Conservation (phyloP, 805 yeast genomes). For the Schizosaccharomyces osmophilus region DNA sequence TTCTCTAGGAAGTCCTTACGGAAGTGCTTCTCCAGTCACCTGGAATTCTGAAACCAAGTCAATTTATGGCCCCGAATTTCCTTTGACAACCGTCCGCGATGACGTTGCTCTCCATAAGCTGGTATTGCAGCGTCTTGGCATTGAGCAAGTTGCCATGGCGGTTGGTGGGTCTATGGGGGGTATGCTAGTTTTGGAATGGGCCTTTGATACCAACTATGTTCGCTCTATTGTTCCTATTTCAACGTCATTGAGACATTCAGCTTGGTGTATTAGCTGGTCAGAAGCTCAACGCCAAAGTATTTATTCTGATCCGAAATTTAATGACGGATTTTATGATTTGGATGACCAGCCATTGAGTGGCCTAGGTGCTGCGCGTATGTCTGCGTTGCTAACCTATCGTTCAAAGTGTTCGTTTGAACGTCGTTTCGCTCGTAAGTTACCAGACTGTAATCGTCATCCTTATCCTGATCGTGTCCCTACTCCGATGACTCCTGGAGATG, state of each 20-base stretch:
- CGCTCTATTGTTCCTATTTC: slow-evolving; percentile 59
- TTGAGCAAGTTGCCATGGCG: slow-evolving; percentile 56
- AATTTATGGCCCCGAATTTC: slow-evolving; percentile 83
- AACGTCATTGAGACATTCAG: slow-evolving; percentile 80
- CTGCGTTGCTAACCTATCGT: slow-evolving; percentile 78
- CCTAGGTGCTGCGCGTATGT: slow-evolving; percentile 89
- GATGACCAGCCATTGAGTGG: slow-evolving; percentile 67
- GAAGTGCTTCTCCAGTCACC: slow-evolving; percentile 77
- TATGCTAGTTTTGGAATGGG: slow-evolving; percentile 78
- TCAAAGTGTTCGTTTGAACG: slow-evolving; percentile 78
- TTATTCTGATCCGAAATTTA: slow-evolving; percentile 80
- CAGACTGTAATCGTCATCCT: slow-evolving; percentile 22
- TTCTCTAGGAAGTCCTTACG: slow-evolving; percentile 91
- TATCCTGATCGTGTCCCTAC: slow-evolving; percentile 10
- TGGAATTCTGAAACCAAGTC: slow-evolving; percentile 51
- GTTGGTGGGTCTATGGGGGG: slow-evolving; percentile 99
- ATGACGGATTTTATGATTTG: slow-evolving; percentile 62
- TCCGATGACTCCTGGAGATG: slow-evolving; percentile 13
- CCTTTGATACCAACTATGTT: slow-evolving; percentile 44
- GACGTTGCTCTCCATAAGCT: slow-evolving; percentile 60
- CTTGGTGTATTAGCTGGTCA: slow-evolving; percentile 98
- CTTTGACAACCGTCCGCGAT: slow-evolving; percentile 78
- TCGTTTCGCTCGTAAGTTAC: slow-evolving; percentile 67
- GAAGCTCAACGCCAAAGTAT: slow-evolving; percentile 94
- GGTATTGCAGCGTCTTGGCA: slow-evolving; percentile 57